Evolutionary conservation across 2,329 filamentous ascomycete genomes (phyloP).

Genomic region (Phyllosticta citrichinensis): DNA sequence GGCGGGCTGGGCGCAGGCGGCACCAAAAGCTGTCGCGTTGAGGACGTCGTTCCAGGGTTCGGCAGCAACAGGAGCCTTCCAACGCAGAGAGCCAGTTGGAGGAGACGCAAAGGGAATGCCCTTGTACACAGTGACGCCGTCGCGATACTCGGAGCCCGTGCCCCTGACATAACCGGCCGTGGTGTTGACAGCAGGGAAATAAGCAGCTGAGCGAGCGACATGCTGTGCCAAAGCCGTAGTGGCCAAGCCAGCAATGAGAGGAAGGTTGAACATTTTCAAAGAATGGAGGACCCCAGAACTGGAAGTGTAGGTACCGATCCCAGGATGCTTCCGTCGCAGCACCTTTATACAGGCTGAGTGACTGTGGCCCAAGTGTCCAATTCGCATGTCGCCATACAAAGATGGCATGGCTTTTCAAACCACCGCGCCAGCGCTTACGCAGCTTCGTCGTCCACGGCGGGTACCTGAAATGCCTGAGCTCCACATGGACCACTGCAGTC

Average conservation of each 20-base stretch:
- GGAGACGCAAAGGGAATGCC: constrained; percentile 10
- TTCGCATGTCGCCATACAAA: too few species aligned
- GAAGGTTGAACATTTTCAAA: not conserved
- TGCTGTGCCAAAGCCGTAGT: not conserved
- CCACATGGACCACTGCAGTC: too few species aligned
- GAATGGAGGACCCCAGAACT: too few species aligned
- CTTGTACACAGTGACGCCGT: not conserved
- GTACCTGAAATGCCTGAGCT: too few species aligned
- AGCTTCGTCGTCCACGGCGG: too few species aligned
- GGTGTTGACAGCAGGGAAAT: not conserved
- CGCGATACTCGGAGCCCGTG: not conserved
- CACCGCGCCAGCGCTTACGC: too few species aligned
- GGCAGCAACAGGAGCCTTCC: not conserved
- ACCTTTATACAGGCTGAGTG: too few species aligned
- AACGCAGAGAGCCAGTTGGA: constrained; percentile 6
- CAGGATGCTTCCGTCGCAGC: too few species aligned
- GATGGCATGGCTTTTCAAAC: too few species aligned
- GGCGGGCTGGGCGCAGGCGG: constrained; percentile 7
- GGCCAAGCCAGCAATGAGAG: not conserved
- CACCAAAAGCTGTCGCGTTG: constrained; percentile 4
- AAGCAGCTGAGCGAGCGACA: not conserved
- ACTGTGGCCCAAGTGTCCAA: too few species aligned
- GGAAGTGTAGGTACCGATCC: too few species aligned
- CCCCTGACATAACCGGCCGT: not conserved
- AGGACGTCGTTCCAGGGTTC: constrained; percentile 7